phyloP scores from a whole-genome alignment of 1,139 yeast genomes.

The Entelexis paramagnoliae region DNA sequence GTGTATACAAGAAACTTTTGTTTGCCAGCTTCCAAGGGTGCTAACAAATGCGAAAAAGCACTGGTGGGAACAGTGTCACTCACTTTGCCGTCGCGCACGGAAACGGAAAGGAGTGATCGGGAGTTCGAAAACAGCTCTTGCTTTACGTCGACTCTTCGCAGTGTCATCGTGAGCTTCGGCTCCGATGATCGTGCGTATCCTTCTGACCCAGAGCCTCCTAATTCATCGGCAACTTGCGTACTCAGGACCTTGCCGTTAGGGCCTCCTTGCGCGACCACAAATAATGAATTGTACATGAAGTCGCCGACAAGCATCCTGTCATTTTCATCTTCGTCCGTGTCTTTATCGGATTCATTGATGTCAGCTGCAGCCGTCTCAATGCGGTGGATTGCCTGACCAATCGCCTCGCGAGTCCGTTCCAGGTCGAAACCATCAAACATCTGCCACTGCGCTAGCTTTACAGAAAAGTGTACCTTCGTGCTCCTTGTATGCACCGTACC shows the following conservation, averaged over 20 bases:
- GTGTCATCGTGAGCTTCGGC: conserved; percentile 49
- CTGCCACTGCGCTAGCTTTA: conserved; percentile 37
- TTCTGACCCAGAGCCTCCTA: conserved; percentile 14
- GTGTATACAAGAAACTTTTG: conserved; percentile 2
- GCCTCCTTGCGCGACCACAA: conserved; percentile 37
- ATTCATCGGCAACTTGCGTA: conserved; percentile 15
- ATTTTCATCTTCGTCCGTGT: conserved; percentile 5
- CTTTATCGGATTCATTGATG: conserved; percentile 20
- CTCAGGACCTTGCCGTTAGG: not conserved
- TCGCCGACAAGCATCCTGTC: conserved; percentile 44
- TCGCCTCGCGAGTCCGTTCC: conserved; percentile 61
- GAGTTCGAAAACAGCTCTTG: not conserved
- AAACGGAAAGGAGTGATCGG: not conserved
- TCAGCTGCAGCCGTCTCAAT: conserved; percentile 36
- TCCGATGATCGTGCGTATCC: conserved; percentile 42
- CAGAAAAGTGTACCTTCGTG: not conserved
- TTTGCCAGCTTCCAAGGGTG: not conserved
- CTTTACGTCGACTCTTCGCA: not conserved
- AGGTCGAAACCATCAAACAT: conserved; percentile 91
- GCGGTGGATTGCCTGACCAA: conserved; percentile 51
- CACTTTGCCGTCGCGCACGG: conserved; percentile 11
- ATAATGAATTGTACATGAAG: conserved; percentile 61
- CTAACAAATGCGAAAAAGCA: conserved; percentile 7
- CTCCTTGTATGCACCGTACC: conserved; percentile 14
- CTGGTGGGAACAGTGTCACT: conserved; percentile 12